A percentile compares a stretch with the other conserved stretches of the same genome.
phyloP scores from a whole-genome alignment of 2,329 filamentous ascomycete species.

The Fusarium globosum region DNA sequence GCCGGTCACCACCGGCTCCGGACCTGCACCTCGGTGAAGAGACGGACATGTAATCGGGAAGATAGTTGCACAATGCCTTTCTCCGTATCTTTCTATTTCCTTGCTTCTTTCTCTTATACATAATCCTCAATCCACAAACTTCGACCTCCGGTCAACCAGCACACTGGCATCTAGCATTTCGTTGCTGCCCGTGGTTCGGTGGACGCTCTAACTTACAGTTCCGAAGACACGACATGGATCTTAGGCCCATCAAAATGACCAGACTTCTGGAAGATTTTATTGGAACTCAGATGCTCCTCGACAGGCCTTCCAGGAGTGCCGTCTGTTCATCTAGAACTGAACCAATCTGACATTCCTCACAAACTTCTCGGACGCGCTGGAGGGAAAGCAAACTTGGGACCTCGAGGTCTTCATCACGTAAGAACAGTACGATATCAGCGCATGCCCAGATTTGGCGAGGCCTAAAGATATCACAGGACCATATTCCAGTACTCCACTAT shows the following conservation, averaged over 20 bases:
- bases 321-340: neutral
- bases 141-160: accelerated
- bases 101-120: no score
- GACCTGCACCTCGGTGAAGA: conserved; percentile 9
- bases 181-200: neutral
- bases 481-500: no score
- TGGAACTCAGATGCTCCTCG: neutral
- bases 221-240: neutral
- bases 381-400: neutral
- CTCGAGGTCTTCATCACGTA: neutral
- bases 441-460: conserved; percentile 1
- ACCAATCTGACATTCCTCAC: neutral
- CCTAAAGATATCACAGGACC: neutral
- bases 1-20: conserved; percentile 16
- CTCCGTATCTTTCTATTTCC: neutral
- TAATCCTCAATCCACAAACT: accelerated
- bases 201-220: neutral
- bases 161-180: neutral
- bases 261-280: neutral
- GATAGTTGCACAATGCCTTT: neutral
- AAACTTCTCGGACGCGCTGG: neutral
- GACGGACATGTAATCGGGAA: neutral
- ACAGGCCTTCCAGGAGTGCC: neutral
- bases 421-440: conserved; percentile 1
- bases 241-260: neutral